A percentile compares a stretch with the other conserved stretches of the same genome.
These are phyloP conservation scores for Colletotrichum falcatum DNA, from an alignment of 2,329 filamentous ascomycete genomes.

Conservation along the genomic window DNA sequence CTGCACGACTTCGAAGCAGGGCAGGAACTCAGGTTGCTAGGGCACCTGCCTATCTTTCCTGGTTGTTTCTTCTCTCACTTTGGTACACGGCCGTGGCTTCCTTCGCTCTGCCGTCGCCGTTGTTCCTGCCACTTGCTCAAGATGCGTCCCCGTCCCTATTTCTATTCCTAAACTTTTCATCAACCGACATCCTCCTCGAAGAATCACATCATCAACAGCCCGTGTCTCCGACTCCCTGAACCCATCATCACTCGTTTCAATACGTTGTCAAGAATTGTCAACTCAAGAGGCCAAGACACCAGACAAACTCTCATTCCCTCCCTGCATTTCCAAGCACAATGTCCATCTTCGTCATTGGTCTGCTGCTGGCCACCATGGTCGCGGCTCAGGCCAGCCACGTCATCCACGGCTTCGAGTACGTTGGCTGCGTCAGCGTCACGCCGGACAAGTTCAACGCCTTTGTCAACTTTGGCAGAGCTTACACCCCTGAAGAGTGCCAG, in stretches of 20 bases:
- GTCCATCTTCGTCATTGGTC: not conserved
- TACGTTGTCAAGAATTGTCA: not conserved
- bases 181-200: not conserved
- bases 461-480: conserved; percentile 27
- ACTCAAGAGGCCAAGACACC: not conserved
- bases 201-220: not conserved
- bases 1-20: not conserved
- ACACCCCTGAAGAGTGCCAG: conserved; percentile 37
- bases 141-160: not conserved
- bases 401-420: conserved; percentile 34
- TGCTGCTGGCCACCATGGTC: conserved; percentile 28
- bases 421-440: conserved; percentile 35
- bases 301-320: not conserved
- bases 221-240: not conserved
- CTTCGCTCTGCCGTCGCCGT: not conserved
- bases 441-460: conserved; percentile 23
- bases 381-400: conserved; percentile 23
- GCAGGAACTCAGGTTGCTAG: not conserved
- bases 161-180: too few species aligned
- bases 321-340: not conserved
- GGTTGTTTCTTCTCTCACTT: not conserved
- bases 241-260: not conserved
- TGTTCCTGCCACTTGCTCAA: not conserved
- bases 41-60: not conserved
- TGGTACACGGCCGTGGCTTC: not conserved